Evolutionary conservation across 208 protist species (phyloP).

Genomic region (Balamuthia mandrillaris): DNA sequence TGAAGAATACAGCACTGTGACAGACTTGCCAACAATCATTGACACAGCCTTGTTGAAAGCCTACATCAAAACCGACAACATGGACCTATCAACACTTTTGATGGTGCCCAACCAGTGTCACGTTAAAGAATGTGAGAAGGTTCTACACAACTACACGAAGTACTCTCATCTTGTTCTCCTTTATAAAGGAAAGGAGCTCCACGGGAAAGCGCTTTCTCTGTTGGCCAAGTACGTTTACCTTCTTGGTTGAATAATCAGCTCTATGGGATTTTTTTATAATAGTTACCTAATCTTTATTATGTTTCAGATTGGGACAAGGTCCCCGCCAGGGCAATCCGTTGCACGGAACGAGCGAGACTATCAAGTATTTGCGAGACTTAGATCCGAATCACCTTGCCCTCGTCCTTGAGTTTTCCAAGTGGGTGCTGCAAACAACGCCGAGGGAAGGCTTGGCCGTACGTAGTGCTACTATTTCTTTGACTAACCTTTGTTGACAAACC

Average conservation of each 20-base stretch:
- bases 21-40: slow-evolving; percentile 37
- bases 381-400: slow-evolving; percentile 42
- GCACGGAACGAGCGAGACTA: not conserved
- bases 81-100: not conserved
- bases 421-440: slow-evolving; percentile 44
- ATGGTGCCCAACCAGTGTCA: not conserved
- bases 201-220: slow-evolving; percentile 56
- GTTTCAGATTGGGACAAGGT: not conserved
- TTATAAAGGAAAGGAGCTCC: slow-evolving; percentile 57
- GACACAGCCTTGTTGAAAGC: slow-evolving; percentile 56
- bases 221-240: slow-evolving; percentile 41
- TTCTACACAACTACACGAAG: not conserved
- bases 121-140: slow-evolving; percentile 6
- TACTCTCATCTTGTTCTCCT: slow-evolving; percentile 49
- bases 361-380: slow-evolving; percentile 47
- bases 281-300: too few species aligned
- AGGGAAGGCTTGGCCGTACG: slow-evolving; percentile 41
- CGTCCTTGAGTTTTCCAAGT: slow-evolving; percentile 54
- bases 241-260: too few species aligned
- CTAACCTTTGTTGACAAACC: not conserved
- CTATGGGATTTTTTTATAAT: too few species aligned
- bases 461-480: not conserved
- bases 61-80: slow-evolving; percentile 42
- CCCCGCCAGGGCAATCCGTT: not conserved
- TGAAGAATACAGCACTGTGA: slow-evolving; percentile 25